Evolutionary conservation across 1,139 yeast genomes (phyloP), one percentile per base, ranked within the genome.

Genomic region (Suhomyces atakaporum): DNA sequence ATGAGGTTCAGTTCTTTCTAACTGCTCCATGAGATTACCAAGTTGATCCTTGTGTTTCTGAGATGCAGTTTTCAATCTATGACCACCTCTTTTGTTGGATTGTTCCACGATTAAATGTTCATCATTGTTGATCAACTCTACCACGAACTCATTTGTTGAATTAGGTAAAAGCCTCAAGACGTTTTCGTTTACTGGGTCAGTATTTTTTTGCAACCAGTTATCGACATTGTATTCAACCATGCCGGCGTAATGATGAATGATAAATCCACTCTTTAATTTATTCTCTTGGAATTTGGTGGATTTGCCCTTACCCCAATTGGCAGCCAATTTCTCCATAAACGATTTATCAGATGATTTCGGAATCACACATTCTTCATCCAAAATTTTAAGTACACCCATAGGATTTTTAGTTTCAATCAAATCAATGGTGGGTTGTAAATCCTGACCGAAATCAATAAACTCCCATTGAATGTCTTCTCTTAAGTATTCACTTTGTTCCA

Each of bases 401-500:
- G 95, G 95, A 16, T 70, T 66, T 50, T 77, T 79, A 2, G 73
- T 67, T 61, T 92, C 98, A 39, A 94, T 89, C 40, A 94, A 70
- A 50, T 92, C 95, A 33, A 94, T 92, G 0, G 98, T 92, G 16
- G 95, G 95, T 58, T 92, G 96, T 38, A 92, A 69, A 58, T 94
- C 97, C 45, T 84, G 87, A n/a, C 98, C 98, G 62, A 89, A 94
- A 59, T 94, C 98, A 33, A 90, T 84, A 48, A 86, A 94, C 50
- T 89, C 84, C 99, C 99, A 94, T 47, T 87, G 90, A 40, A 94
- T 92, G 47, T 89, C 87, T 63, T 94, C 98, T 39, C 89, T 77
- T 43, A 90, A 66, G 54, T 94, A 94, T 62, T 94, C 98, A 55
- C 90, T 90, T 62, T 94, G 99, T 60, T 94, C 99, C 27, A 94